Conservation (phyloP, 345 rosid species). For the Lepidium sativum region DNA sequence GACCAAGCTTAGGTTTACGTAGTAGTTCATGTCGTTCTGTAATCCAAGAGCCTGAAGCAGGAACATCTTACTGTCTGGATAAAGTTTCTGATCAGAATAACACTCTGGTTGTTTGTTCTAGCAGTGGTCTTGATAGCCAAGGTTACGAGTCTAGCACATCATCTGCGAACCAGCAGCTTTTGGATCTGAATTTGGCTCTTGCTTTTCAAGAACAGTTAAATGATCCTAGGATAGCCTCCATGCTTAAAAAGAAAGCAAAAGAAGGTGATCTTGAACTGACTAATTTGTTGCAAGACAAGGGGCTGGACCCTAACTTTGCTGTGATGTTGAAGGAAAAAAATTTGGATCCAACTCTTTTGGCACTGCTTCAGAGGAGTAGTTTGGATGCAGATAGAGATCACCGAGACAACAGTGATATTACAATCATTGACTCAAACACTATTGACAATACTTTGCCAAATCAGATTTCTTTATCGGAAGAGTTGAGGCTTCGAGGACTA, state of each 20-base stretch:
- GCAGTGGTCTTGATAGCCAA: constrained; percentile 88
- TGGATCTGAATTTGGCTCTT: constrained; percentile 82
- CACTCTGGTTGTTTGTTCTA: constrained; percentile 55
- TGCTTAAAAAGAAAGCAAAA: constrained; percentile 73
- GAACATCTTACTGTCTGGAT: constrained; percentile 47
- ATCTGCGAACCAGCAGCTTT: constrained; percentile 71
- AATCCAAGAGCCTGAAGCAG: constrained; percentile 80
- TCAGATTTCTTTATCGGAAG: constrained; percentile 91
- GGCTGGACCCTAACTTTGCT: constrained; percentile 99
- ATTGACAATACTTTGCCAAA: constrained; percentile 72
- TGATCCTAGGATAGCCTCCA: constrained; percentile 79
- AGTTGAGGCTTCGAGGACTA: constrained; percentile 86
- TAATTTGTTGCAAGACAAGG: constrained; percentile 88
- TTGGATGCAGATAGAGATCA: constrained; percentile 99
- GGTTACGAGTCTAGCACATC: constrained; percentile 94
- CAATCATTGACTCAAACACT: constrained; percentile 63
- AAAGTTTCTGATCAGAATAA: constrained; percentile 56
- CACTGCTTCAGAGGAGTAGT: constrained; percentile 95
- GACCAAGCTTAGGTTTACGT: constrained; percentile 80
- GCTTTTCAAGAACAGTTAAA: constrained; percentile 83
- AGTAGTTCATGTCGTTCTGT: constrained; percentile 91
- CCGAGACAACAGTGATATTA: constrained; percentile 60
- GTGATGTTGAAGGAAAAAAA: constrained; percentile 95
- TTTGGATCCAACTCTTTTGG: constrained; percentile 93
- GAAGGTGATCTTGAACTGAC: constrained; percentile 81